Base-by-base conservation (phyloP, 352 stramenopile genomes). In the Globisporangium sylvaticum region DNA sequence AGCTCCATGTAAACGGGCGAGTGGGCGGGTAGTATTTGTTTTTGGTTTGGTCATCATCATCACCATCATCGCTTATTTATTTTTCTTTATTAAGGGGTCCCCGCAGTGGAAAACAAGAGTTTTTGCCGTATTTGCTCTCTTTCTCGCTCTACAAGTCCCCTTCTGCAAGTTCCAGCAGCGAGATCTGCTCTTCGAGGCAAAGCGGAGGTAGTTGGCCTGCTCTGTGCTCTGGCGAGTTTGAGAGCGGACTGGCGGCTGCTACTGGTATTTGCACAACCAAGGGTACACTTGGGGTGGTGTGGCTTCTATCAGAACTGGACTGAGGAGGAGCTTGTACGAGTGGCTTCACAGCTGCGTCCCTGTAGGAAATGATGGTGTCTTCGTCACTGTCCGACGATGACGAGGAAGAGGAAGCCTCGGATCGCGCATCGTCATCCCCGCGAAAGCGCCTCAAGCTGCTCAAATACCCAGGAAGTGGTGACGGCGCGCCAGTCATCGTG, bases 131-230 rank as follows among this genome's bases (percentile, higher is more conserved):
- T n/a, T n/a, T n/a, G n/a, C n/a, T n/a, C n/a, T n/a, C n/a, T n/a
- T n/a, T n/a, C n/a, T n/a, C n/a, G n/a, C n/a, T n/a, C n/a, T n/a
- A n/a, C 3, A 70, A 27, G 22, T 70, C 59, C 7, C 64, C 72
- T 24, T 50, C 42, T 20, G 75, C 74, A 15, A 91, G 81, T 53
- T 91, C 81, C 29, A 89, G 53, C 10, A 91, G 71, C 25, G 81
- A 89, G 27, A 91, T 66, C 8, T 72, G 63, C 39, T 64, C 58
- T 24, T 66, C 61, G 1, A 60, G 29, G 31, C 37, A 34, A 18
- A 67, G 69, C 1, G 70, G 54, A 5, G 65, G 67, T n/a, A 48
- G 27, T 18, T 46, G 57, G 25, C 50, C 58, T 42, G 60, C 29
- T 14, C 18, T 54, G 48, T 53, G 58, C 50, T 66, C 58, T 31